phyloP scores from a whole-genome alignment of 2,329 filamentous ascomycete genomes.

The Orbilia javanica region DNA sequence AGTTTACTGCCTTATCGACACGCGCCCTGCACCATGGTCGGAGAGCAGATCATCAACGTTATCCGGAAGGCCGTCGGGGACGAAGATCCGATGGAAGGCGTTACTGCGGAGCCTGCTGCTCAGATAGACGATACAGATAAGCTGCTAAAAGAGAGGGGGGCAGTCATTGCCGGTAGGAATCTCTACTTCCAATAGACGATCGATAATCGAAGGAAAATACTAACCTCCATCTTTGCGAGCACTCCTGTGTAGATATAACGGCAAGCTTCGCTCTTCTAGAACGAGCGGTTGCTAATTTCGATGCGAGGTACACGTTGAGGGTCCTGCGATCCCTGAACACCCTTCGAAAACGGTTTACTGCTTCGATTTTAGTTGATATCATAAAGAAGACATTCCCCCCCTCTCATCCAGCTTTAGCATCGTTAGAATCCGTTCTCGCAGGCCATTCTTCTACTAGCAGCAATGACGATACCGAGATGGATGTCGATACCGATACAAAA shows the following conservation, averaged over 20 bases:
- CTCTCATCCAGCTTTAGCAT: conserved; percentile 76
- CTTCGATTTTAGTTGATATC: conserved; percentile 82
- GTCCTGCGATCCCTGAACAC: conserved; percentile 95
- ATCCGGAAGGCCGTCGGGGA: conserved; percentile 54
- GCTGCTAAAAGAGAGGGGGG: conserved; percentile 28
- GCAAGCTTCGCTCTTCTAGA: conserved; percentile 92
- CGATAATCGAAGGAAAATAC: background rate
- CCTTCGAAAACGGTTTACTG: conserved; percentile 88
- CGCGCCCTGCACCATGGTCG: conserved; percentile 41
- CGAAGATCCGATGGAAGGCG: conserved; percentile 53
- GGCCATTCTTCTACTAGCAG: background rate
- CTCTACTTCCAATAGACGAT: background rate
- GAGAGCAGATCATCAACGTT: conserved; percentile 56
- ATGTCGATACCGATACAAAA: conserved; percentile 76
- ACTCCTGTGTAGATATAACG: conserved; percentile 80
- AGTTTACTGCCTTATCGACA: background rate
- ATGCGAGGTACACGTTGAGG: conserved; percentile 92
- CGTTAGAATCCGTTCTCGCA: conserved; percentile 77
- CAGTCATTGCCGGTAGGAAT: conserved; percentile 33
- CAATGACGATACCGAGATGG: conserved; percentile 78
- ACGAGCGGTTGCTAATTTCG: conserved; percentile 90
- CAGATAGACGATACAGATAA: conserved; percentile 23
- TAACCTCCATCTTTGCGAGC: background rate
- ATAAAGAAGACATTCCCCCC: conserved; percentile 83
- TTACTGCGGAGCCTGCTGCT: conserved; percentile 10